Evolutionary conservation across 768 basidiomycete species (phyloP), one percentile per base, ranked within the genome.

Genomic region (Agaricus blazei): DNA sequence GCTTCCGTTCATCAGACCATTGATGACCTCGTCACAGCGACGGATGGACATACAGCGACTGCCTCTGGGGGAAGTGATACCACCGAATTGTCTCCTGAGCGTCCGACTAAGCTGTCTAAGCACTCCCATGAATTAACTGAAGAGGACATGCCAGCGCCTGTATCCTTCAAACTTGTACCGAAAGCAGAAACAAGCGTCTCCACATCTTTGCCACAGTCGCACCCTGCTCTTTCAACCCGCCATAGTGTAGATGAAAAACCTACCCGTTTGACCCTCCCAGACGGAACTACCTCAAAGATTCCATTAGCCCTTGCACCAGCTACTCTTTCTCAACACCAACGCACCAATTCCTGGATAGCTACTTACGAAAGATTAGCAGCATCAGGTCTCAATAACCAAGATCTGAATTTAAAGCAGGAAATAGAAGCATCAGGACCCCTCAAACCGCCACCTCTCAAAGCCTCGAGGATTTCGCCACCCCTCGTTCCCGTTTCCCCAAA

Each of bases 391-490:
- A 1, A 37, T 23, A 23, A 27, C 19, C 34, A 24, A 3, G 8
- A 11, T 28, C 4, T 36, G 29, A 12, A 23, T 2, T 4, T 27
- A 46, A 27, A 49, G 23, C 40, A 48, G 23, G 1, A 9, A 2
- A 8, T 27, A 5, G 42, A 31, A 41, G 11, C 8, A 12, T 15
- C 54, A 9, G n/a, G n/a, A 14, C 12, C 48, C 26, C 42, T 41
- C 3, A 52, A 29, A 29, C 34, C 56, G 24, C 34, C 56, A 29
- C 50, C 63, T 12, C 43, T 65, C 52, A 63, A 51, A 23, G 64
- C 64, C 1, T 51, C 62, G 9, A 63, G 54, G 41, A 63, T 59
- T 31, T 48, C 41, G 23, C 62, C 67, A 45, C 63, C 65, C 29
- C 52, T 65, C 40, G 58, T 63, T 42, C 61, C 65, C 9, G 62